Conservation (phyloP, 1,139 yeast species). For the Candida mesenterica region DNA sequence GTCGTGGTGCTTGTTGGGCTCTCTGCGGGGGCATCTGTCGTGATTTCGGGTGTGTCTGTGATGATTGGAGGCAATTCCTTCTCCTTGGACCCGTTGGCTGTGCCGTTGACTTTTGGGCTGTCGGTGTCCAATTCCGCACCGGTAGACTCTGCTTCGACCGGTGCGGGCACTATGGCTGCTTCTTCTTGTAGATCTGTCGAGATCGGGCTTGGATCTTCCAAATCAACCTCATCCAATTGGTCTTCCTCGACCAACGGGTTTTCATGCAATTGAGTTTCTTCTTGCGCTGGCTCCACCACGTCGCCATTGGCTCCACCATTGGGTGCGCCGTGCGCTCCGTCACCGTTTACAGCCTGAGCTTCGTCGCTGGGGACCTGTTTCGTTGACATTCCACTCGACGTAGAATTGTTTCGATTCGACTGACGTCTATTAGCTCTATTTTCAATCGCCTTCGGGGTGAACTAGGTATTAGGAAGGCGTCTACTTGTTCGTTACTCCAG, state of each 20-base stretch:
- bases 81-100: no score
- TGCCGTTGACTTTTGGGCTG: no score
- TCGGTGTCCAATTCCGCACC: neutral
- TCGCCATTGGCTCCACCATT: neutral
- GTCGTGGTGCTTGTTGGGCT: neutral
- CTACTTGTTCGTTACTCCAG: no score
- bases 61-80: neutral
- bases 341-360: neutral
- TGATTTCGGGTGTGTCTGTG: neutral
- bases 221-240: constrained; percentile 8
- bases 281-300: neutral
- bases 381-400: neutral
- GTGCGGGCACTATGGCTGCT: no score
- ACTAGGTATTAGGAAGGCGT: no score
- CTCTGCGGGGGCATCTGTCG: neutral
- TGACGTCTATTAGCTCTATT: neutral
- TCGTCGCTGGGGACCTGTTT: neutral
- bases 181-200: neutral
- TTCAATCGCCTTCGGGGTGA: neutral
- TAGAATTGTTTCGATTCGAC: no score
- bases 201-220: constrained; percentile 4
- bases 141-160: no score
- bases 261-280: constrained; percentile 1
- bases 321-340: neutral
- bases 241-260: no score